Percentiles rank a stretch among this genome's conserved stretches.
Evolutionary conservation across 148 eudicot genomes (phyloP).

Genomic region (Polygonum maritimum): DNA sequence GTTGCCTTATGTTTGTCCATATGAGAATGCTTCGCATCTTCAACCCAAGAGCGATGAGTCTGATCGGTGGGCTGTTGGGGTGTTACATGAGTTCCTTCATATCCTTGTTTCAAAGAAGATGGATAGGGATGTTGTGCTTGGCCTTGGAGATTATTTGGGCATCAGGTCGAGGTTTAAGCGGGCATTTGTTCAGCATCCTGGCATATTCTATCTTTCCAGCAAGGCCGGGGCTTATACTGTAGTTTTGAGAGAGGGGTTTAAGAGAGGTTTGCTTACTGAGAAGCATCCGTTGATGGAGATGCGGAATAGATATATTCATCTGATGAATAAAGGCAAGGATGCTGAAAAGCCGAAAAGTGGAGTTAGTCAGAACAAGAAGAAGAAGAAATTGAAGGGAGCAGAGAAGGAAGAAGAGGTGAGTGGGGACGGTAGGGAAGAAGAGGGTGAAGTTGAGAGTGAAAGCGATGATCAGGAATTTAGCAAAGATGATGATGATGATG

Average conservation of each 20-base stretch:
- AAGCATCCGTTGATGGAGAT: slow-evolving; percentile 55
- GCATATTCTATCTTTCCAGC: slow-evolving; percentile 76
- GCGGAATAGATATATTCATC: slow-evolving; percentile 65
- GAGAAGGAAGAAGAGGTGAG: slow-evolving; percentile 23
- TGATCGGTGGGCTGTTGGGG: slow-evolving; percentile 68
- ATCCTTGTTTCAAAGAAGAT: slow-evolving; percentile 70
- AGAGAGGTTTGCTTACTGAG: slow-evolving; percentile 59
- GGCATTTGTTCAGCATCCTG: slow-evolving; percentile 78
- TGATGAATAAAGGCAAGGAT: slow-evolving; percentile 54
- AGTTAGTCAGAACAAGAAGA: slow-evolving; percentile 13
- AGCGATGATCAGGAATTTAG: slow-evolving; percentile 18
- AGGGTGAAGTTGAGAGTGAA: slow-evolving; percentile 29
- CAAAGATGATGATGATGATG: slow-evolving; percentile 13
- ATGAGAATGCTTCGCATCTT: slow-evolving; percentile 52
- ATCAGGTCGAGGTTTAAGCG: slow-evolving; percentile 62
- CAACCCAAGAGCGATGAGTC: slow-evolving; percentile 48
- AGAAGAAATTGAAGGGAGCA: slow-evolving; percentile 15
- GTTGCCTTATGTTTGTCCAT: slow-evolving; percentile 77
- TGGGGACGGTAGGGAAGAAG: slow-evolving; percentile 21
- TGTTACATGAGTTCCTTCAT: slow-evolving; percentile 64
- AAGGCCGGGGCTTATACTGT: slow-evolving; percentile 65
- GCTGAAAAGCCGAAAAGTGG: slow-evolving; percentile 30
- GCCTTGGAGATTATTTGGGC: slow-evolving; percentile 66
- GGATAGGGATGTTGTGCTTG: slow-evolving; percentile 54
- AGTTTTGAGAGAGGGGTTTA: slow-evolving; percentile 74